Conservation (phyloP, 2,329 filamentous ascomycete species). For the Arthrobotrys sinensis region DNA sequence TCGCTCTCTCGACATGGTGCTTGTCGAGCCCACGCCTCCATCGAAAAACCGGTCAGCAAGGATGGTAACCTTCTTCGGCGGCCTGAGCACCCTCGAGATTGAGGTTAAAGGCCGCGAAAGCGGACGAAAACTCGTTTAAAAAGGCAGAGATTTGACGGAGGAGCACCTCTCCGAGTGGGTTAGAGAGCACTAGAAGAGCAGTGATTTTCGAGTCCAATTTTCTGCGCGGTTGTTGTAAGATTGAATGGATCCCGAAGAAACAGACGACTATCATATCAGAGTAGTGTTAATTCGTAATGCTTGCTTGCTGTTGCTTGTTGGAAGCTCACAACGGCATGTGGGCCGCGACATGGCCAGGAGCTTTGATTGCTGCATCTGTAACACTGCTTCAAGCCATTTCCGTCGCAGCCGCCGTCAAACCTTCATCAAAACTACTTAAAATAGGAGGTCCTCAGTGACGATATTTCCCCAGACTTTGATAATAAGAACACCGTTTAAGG, state of each 20-base stretch:
- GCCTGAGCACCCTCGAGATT: conserved; percentile 41
- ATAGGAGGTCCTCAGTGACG: conserved; percentile 28
- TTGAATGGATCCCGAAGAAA: conserved; percentile 33
- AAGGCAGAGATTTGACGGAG: conserved; percentile 14
- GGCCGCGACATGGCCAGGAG: conserved; percentile 12
- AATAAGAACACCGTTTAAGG: conserved; percentile 15
- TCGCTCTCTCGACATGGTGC: conserved; percentile 36
- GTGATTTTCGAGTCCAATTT: conserved; percentile 52
- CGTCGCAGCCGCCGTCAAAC: conserved; percentile 40
- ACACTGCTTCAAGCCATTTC: conserved; percentile 43
- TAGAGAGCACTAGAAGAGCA: conserved; percentile 34
- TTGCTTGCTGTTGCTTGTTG: conserved; percentile 16
- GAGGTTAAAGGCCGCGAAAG: conserved; percentile 13
- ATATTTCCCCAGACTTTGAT: conserved; percentile 39
- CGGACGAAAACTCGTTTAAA: conserved; percentile 1
- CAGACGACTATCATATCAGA: conserved; percentile 51
- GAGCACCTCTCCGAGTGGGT: conserved; percentile 27
- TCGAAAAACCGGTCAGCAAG: conserved; percentile 39
- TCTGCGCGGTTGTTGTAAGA: conserved; percentile 34
- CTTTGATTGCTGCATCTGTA: conserved; percentile 31
- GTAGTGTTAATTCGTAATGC: conserved; percentile 29
- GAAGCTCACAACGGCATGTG: conserved; percentile 41
- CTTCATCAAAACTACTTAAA: conserved; percentile 32
- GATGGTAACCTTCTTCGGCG: conserved; percentile 46
- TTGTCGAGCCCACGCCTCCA: conserved; percentile 41